Evolutionary conservation across 371 early-diverging fungal genomes (phyloP).

Genomic region (Racocetra persica): DNA sequence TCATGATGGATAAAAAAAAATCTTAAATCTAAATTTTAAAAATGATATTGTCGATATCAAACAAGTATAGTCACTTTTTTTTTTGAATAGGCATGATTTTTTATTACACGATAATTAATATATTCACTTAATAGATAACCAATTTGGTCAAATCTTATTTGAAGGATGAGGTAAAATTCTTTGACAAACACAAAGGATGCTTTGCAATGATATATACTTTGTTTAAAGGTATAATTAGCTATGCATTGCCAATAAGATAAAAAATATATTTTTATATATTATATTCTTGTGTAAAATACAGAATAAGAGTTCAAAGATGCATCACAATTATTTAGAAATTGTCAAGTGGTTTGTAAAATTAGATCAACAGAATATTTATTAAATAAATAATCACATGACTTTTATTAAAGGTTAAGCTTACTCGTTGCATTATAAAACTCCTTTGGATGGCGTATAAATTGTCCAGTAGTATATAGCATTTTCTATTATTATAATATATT

Average conservation of each 20-base stretch:
- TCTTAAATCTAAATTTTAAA: neutral
- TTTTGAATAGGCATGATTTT: neutral
- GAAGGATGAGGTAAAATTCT: conserved; percentile 12
- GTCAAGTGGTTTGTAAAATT: conserved; percentile 17
- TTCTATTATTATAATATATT: too few species aligned
- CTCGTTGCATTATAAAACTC: too few species aligned
- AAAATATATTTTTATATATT: neutral
- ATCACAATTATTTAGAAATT: conserved; percentile 15
- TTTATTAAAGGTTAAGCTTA: conserved; percentile 30
- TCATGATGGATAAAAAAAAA: conserved; percentile 26
- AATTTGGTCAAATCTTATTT: neutral
- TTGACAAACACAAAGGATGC: neutral
- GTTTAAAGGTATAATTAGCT: conserved; percentile 10
- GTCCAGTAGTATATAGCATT: too few species aligned
- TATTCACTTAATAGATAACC: neutral
- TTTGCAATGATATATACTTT: conserved; percentile 15
- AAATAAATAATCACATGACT: neutral
- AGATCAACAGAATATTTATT: neutral
- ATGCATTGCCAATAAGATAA: neutral
- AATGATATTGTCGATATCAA: conserved; percentile 7
- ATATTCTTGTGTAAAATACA: neutral
- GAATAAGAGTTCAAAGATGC: conserved; percentile 20
- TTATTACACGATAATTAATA: neutral
- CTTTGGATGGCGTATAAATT: too few species aligned
- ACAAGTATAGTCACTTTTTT: conserved; percentile 1